phyloP scores from a whole-genome alignment of 306 rosid species.

The Canavalia gladiata region DNA sequence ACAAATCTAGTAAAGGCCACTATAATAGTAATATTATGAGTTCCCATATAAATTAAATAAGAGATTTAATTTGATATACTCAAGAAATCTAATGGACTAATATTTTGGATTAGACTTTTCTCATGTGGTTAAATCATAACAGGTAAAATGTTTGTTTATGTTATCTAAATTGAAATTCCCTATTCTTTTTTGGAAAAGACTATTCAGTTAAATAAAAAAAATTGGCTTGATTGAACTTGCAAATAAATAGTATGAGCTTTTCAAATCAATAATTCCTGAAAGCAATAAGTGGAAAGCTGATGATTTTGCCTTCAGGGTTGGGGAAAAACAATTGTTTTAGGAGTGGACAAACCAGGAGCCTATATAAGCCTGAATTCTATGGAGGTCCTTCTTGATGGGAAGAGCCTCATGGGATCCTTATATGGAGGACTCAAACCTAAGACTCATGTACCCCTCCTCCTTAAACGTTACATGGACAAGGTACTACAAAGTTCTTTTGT shows the following conservation, averaged over 20 bases:
- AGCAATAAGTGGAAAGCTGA: too few relatives aligned
- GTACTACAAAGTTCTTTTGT: slow-evolving; percentile 12
- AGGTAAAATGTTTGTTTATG: not conserved
- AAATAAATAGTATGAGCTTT: not conserved
- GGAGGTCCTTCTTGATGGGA: slow-evolving; percentile 71
- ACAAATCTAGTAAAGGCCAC: not conserved
- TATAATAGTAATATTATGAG: not conserved
- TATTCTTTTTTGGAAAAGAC: not conserved
- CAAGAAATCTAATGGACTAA: too few relatives aligned
- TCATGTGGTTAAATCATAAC: too few relatives aligned
- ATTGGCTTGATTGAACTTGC: not conserved
- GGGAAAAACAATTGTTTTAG: slow-evolving; percentile 87
- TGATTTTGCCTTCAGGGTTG: slow-evolving; percentile 70
- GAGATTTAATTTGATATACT: too few relatives aligned
- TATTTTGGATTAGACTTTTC: too few relatives aligned
- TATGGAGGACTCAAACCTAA: slow-evolving; percentile 88
- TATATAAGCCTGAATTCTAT: slow-evolving; percentile 52
- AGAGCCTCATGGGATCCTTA: slow-evolving; percentile 71
- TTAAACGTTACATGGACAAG: slow-evolving; percentile 64
- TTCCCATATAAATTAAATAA: too few relatives aligned
- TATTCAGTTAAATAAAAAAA: not conserved
- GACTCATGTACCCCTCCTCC: slow-evolving; percentile 72
- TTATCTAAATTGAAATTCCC: slow-evolving; percentile 3
- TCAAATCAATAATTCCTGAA: not conserved
- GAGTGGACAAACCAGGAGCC: slow-evolving; percentile 72